phyloP scores from a whole-genome alignment of 2,329 filamentous ascomycete genomes.

The Chaetomium olivaceum region DNA sequence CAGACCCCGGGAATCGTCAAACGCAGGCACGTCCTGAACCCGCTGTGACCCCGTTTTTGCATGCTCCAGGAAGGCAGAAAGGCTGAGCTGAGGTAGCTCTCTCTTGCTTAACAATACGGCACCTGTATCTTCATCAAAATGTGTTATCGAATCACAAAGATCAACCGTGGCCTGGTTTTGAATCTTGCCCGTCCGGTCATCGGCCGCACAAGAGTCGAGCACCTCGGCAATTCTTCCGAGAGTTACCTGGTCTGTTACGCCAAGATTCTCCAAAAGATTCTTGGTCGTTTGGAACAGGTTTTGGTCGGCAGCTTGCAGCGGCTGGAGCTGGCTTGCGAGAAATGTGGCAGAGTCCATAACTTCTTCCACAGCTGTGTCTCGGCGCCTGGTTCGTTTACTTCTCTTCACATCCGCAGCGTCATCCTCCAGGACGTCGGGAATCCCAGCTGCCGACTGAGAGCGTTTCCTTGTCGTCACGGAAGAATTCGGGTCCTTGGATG shows the following conservation, averaged over 20 bases:
- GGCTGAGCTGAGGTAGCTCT: conserved; percentile 52
- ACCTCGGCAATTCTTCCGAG: conserved; percentile 51
- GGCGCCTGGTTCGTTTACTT: conserved; percentile 64
- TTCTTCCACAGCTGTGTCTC: conserved; percentile 59
- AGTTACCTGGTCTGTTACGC: conserved; percentile 51
- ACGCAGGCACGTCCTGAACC: conserved; percentile 47
- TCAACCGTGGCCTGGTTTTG: conserved; percentile 50
- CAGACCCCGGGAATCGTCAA: conserved; percentile 56
- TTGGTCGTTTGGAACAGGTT: conserved; percentile 58
- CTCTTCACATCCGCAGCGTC: conserved; percentile 60
- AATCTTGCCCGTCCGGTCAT: conserved; percentile 53
- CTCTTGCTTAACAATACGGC: conserved; percentile 56
- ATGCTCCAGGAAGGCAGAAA: conserved; percentile 65
- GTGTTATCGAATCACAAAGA: conserved; percentile 49
- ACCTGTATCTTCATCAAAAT: conserved; percentile 56
- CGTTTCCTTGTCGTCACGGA: conserved; percentile 56
- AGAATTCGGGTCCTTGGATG: conserved; percentile 38
- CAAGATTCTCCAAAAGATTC: conserved; percentile 56
- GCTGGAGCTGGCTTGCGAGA: conserved; percentile 56
- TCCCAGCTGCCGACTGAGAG: conserved; percentile 62
- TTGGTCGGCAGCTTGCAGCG: conserved; percentile 58
- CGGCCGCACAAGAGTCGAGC: conserved; percentile 53
- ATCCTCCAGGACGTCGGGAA: conserved; percentile 58
- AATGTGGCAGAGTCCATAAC: conserved; percentile 53
- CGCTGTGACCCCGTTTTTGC: conserved; percentile 58